Conservation (phyloP, 208 protist genomes). For the Crithidia fasciculata region DNA sequence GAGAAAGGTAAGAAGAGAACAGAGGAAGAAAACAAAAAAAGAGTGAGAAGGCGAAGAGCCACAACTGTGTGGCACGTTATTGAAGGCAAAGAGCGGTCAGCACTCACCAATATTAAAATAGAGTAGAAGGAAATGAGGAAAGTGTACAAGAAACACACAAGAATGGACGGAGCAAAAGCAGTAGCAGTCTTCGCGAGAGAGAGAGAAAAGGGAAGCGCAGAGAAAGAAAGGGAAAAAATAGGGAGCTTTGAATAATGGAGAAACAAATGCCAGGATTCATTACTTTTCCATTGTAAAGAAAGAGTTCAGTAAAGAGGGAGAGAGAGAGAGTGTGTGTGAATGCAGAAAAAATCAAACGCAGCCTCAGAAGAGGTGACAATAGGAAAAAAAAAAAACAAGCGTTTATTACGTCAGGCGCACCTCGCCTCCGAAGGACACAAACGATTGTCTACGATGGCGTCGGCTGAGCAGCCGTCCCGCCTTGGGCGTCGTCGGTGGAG, state of each 20-base stretch:
- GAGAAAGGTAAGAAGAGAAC: not conserved
- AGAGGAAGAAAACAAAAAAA: not conserved
- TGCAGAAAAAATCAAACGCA: not conserved
- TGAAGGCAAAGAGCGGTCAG: not conserved
- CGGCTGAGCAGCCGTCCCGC: not conserved
- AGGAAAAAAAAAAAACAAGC: not conserved
- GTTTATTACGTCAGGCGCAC: slow-evolving; percentile 9
- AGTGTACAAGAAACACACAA: not conserved
- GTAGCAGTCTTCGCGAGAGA: no score
- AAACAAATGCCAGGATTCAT: not conserved
- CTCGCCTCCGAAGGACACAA: slow-evolving; percentile 18
- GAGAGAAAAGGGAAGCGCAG: not conserved
- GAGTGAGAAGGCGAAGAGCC: not conserved
- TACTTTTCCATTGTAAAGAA: no score
- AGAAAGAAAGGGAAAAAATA: not conserved
- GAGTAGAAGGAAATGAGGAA: not conserved
- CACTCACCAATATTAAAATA: not conserved
- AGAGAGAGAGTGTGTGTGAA: not conserved
- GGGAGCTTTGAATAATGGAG: not conserved
- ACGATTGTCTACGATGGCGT: slow-evolving; percentile 6
- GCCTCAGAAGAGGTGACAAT: not conserved
- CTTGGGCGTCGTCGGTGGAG: not conserved
- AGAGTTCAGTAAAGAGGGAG: not conserved
- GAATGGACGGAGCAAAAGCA: no score
- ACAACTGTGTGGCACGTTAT: no score